Evolutionary conservation across 164 flowering plant genomes (phyloP).

Genomic region (Saururus chinensis): DNA sequence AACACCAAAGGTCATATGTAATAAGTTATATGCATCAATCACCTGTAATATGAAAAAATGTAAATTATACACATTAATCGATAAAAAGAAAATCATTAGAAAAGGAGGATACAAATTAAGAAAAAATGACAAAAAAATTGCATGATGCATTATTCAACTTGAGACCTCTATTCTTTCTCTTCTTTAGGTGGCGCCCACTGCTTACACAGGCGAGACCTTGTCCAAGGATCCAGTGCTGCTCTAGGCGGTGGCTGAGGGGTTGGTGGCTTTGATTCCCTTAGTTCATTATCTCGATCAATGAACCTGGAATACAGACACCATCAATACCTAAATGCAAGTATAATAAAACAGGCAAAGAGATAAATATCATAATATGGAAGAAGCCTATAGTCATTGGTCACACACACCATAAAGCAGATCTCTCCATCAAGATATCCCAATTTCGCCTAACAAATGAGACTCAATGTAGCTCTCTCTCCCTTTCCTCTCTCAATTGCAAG

Average conservation of each 20-base stretch:
- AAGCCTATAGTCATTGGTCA: too few relatives aligned
- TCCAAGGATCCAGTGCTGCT: conserved; percentile 80
- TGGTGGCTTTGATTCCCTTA: conserved; percentile 80
- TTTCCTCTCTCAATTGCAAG: too few relatives aligned
- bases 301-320: conserved; percentile 65
- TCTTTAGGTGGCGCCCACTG: conserved; percentile 78
- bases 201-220: conserved; percentile 55
- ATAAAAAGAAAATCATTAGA: neutral
- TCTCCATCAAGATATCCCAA: too few relatives aligned
- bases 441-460: too few relatives aligned
- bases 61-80: neutral
- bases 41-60: neutral
- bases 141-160: neutral
- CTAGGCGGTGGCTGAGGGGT: conserved; percentile 71
- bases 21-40: neutral
- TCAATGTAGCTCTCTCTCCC: too few relatives aligned
- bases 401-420: too few relatives aligned
- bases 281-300: conserved; percentile 89
- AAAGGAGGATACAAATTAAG: neutral
- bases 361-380: too few relatives aligned
- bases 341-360: too few relatives aligned
- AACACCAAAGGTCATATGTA: neutral
- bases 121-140: neutral
- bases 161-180: conserved; percentile 15
- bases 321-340: too few relatives aligned